phyloP scores from a whole-genome alignment of 495 filamentous ascomycete species.

The Podospora appendiculata region DNA sequence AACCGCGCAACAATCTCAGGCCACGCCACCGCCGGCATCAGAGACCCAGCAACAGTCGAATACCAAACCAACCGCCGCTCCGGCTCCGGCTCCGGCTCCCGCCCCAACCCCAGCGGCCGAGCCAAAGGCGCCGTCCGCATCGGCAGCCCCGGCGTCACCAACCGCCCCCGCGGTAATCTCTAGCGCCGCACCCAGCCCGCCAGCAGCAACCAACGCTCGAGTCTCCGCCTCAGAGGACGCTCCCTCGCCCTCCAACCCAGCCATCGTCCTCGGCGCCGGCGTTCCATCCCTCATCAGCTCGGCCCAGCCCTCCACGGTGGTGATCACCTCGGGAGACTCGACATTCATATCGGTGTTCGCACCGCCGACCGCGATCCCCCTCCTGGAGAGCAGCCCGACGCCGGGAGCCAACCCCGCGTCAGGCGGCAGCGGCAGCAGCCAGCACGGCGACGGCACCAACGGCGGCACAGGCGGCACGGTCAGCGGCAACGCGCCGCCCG shows the following conservation, averaged over 20 bases:
- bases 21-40: neutral
- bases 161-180: neutral
- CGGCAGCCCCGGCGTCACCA: neutral
- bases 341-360: slow-evolving; percentile 15
- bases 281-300: too few relatives aligned
- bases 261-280: too few relatives aligned
- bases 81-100: neutral
- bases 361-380: slow-evolving; percentile 7
- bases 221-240: neutral
- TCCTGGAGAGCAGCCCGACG: neutral
- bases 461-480: neutral
- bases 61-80: neutral
- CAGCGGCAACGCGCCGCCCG: neutral
- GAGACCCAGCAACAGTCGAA: neutral
- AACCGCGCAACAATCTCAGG: neutral
- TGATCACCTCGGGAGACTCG: neutral
- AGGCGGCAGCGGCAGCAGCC: neutral
- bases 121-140: neutral
- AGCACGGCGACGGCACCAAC: neutral
- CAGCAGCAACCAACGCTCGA: neutral
- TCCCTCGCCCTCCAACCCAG: too few relatives aligned
- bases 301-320: neutral
- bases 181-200: neutral
- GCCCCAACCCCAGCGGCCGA: neutral
- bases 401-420: neutral